Percentiles rank a stretch among this genome's conserved stretches.
phyloP scores from a whole-genome alignment of 352 stramenopile species.

The Phytophthora parvispora region DNA sequence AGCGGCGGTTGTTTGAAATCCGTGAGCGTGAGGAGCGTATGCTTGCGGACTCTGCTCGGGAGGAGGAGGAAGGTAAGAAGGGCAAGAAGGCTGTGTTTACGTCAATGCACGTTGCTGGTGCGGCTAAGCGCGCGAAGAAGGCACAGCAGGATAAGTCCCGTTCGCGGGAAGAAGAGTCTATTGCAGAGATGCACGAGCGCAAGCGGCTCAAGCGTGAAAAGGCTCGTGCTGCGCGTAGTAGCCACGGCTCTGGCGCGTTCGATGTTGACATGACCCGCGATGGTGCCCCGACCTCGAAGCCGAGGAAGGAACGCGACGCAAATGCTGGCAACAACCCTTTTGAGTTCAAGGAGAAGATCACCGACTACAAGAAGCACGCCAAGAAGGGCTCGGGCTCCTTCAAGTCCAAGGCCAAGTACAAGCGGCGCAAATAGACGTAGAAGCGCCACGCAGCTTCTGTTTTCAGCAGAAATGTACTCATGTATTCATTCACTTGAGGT shows the following conservation, averaged over 20 bases:
- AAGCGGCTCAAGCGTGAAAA: constrained; percentile 88
- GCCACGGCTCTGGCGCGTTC: constrained; percentile 67
- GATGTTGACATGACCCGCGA: constrained; percentile 77
- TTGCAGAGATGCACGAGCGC: constrained; percentile 80
- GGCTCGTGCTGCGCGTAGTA: constrained; percentile 62
- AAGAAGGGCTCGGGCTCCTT: constrained; percentile 91
- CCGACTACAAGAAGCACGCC: constrained; percentile 90
- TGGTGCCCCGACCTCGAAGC: constrained; percentile 38
- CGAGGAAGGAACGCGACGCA: constrained; percentile 49
- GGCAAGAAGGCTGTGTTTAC: constrained; percentile 78
- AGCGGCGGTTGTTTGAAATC: constrained; percentile 85
- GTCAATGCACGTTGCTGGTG: constrained; percentile 78
- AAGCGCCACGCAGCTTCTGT: constrained; percentile 17
- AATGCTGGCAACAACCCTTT: constrained; percentile 66
- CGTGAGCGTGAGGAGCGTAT: constrained; percentile 86
- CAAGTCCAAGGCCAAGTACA: constrained; percentile 94
- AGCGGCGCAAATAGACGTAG: constrained; percentile 76
- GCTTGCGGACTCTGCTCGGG: constrained; percentile 66
- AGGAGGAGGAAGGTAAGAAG: constrained; percentile 55
- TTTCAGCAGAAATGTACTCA: constrained; percentile 29
- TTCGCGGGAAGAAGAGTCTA: constrained; percentile 80
- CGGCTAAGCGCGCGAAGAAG: constrained; percentile 89
- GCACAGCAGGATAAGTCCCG: constrained; percentile 58
- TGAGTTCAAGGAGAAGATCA: constrained; percentile 94
- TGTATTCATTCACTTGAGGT: constrained; percentile 35